A percentile compares a stretch with the other conserved stretches of the same genome.
phyloP scores from a whole-genome alignment of 2,329 filamentous ascomycete species.

The Fusarium tupiense region DNA sequence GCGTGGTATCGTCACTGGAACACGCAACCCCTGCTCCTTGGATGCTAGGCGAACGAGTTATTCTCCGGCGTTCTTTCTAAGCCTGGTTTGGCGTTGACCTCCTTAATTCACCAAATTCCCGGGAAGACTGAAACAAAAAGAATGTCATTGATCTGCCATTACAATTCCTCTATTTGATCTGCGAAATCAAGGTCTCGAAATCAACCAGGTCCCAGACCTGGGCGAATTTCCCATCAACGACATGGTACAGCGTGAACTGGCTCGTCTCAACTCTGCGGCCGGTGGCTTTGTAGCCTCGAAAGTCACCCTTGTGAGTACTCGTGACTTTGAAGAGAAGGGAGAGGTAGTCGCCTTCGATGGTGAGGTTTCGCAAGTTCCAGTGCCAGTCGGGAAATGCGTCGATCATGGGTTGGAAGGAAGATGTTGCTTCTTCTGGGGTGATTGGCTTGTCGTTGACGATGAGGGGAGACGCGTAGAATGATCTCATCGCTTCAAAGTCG shows the following conservation, averaged over 20 bases:
- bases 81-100: background rate
- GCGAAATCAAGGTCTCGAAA: background rate
- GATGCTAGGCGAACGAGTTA: background rate
- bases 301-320: background rate
- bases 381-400: slow-evolving; percentile 18
- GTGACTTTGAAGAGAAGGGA: slow-evolving; percentile 7
- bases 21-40: background rate
- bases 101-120: background rate
- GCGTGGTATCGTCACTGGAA: background rate
- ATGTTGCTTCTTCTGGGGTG: background rate
- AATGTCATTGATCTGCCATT: background rate
- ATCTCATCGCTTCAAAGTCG: background rate
- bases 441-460: background rate
- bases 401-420: background rate
- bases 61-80: background rate
- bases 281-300: slow-evolving; percentile 1
- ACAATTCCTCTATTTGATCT: background rate
- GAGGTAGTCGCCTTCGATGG: background rate
- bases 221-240: background rate
- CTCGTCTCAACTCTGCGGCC: slow-evolving; percentile 1
- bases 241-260: slow-evolving; percentile 11
- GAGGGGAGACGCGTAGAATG: background rate
- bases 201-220: slow-evolving; percentile 15
- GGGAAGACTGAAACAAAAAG: background rate
- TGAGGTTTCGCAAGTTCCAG: background rate